Evolutionary conservation across 2,329 filamentous ascomycete genomes (phyloP).

Genomic region (Xylariaceae sp.): DNA sequence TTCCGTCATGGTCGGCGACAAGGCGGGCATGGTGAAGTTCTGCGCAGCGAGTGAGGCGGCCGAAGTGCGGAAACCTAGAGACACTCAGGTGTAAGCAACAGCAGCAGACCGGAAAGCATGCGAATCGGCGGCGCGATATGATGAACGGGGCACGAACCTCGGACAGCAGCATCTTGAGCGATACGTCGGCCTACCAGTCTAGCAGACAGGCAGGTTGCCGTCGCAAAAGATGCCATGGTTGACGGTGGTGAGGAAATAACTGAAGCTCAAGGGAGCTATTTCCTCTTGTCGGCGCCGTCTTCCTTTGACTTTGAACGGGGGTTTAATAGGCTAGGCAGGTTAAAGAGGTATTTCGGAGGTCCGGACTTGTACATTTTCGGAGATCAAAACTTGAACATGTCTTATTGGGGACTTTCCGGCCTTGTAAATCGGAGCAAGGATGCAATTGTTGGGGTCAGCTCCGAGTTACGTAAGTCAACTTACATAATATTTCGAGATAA

Average conservation of each 20-base stretch:
- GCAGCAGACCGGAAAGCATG: background rate
- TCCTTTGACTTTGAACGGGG: background rate
- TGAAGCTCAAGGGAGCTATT: constrained; percentile 32
- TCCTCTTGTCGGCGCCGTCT: constrained; percentile 10
- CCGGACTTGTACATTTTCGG: constrained; percentile 25
- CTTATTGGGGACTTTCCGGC: constrained; percentile 32
- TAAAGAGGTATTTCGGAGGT: background rate
- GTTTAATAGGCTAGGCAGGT: background rate
- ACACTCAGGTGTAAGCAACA: constrained; percentile 4
- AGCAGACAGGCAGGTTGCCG: constrained; percentile 60
- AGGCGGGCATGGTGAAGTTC: constrained; percentile 86
- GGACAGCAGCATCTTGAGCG: constrained; percentile 49
- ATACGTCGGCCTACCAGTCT: constrained; percentile 54
- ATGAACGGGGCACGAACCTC: constrained; percentile 48
- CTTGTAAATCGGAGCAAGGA: background rate
- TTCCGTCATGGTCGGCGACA: constrained; percentile 92
- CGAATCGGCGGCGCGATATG: background rate
- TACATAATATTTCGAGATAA: no score
- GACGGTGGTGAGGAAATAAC: constrained; percentile 21
- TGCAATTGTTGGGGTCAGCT: background rate
- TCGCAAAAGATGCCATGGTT: constrained; percentile 63
- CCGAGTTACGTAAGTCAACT: background rate
- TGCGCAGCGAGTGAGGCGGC: constrained; percentile 65
- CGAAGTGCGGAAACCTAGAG: constrained; percentile 60
- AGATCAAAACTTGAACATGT: constrained; percentile 13